phyloP scores from a whole-genome alignment of 2,329 filamentous ascomycete genomes.

The Leptographium lundbergii region DNA sequence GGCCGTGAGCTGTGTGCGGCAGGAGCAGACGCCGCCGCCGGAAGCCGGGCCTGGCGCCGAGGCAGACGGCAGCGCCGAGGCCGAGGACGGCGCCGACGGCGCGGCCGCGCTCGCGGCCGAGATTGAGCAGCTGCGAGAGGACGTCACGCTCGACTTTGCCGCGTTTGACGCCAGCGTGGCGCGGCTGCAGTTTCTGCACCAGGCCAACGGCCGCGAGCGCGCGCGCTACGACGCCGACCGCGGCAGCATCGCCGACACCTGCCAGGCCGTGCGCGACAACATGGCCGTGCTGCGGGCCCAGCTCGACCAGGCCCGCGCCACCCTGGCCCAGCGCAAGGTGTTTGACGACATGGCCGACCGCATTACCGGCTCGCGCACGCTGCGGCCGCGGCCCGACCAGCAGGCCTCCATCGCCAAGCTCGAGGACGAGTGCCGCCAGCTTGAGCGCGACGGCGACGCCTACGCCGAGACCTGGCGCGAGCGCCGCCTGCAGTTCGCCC shows the following conservation, averaged over 20 bases:
- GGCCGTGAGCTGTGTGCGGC: conserved; percentile 29
- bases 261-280: conserved; percentile 63
- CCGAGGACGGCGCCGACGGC: conserved; percentile 24
- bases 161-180: conserved; percentile 77
- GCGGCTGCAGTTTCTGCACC: conserved; percentile 75
- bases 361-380: conserved; percentile 68
- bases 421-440: conserved; percentile 74
- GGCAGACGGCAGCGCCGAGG: conserved; percentile 14
- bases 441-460: conserved; percentile 71
- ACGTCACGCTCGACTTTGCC: conserved; percentile 77
- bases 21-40: conserved; percentile 54
- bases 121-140: conserved; percentile 62
- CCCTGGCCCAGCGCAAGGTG: conserved; percentile 64
- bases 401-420: conserved; percentile 65
- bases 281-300: conserved; percentile 61
- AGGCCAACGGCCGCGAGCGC: conserved; percentile 73
- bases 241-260: conserved; percentile 62
- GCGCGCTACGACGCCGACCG: conserved; percentile 75
- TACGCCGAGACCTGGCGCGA: conserved; percentile 78
- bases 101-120: conserved; percentile 22
- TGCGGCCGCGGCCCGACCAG: conserved; percentile 78
- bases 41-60: conserved; percentile 24
- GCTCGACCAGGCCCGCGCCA: conserved; percentile 63
- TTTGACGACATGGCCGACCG: conserved; percentile 83
- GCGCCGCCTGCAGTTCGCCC: conserved; percentile 72